Evolutionary conservation across 805 yeast species (phyloP).

Genomic region (Saccharomycopsis sp.): DNA sequence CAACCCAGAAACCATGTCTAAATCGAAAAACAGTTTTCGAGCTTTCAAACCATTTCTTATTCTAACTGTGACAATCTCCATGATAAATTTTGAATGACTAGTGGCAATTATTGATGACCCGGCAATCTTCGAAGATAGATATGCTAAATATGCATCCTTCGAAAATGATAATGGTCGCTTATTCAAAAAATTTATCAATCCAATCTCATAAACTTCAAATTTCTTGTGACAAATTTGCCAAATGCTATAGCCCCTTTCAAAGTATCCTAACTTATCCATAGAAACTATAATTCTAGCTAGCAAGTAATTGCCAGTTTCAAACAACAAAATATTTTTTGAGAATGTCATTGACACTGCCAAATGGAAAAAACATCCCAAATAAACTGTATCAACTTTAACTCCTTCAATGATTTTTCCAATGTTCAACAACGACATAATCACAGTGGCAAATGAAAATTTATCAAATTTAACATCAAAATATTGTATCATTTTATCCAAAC

Average conservation of each 20-base stretch:
- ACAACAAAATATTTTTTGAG: constrained; percentile 6
- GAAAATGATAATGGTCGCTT: neutral
- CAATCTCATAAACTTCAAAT: neutral
- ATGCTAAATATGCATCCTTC: neutral
- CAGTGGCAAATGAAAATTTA: neutral
- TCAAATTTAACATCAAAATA: neutral
- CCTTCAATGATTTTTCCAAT: constrained; percentile 12
- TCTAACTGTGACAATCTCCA: neutral
- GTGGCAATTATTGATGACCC: neutral
- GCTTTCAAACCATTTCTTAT: too few relatives aligned
- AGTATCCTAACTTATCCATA: constrained; percentile 2
- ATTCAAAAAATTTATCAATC: too few relatives aligned
- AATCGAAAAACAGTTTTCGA: neutral
- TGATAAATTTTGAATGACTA: neutral
- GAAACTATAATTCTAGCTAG: neutral
- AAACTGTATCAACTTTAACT: neutral
- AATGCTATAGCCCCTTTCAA: neutral
- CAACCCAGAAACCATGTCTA: constrained; percentile 1
- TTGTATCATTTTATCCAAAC: constrained; percentile 1
- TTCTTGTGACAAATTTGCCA: neutral
- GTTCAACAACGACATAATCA: constrained; percentile 5
- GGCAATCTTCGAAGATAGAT: neutral
- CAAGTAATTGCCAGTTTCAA: constrained; percentile 1
- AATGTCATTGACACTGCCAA: neutral
- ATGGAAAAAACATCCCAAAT: neutral